Percentiles rank a stretch among this genome's conserved stretches.
Evolutionary conservation across 1,139 yeast genomes (phyloP).

Genomic region (Lodderomyces orthopsilosis): DNA sequence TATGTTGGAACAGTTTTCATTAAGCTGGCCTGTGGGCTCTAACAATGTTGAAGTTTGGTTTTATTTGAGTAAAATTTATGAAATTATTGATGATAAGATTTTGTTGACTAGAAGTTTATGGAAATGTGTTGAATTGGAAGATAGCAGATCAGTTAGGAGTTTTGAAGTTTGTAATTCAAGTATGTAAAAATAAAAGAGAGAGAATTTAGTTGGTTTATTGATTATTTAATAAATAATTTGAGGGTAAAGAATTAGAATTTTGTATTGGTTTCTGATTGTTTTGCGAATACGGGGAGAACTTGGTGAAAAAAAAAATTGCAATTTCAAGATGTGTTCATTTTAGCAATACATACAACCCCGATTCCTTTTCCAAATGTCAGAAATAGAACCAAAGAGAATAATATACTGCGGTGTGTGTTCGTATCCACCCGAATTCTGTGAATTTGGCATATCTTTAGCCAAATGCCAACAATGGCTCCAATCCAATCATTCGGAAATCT

Average conservation of each 20-base stretch:
- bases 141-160: constrained; percentile 59
- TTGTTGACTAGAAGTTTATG: constrained; percentile 56
- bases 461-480: constrained; percentile 85
- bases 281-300: background rate
- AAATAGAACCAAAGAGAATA: constrained; percentile 43
- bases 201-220: background rate
- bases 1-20: constrained; percentile 50
- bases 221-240: background rate
- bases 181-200: constrained; percentile 4
- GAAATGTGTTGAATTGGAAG: constrained; percentile 68
- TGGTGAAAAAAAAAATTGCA: background rate
- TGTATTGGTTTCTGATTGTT: no score
- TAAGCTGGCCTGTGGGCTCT: constrained; percentile 53
- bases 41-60: constrained; percentile 73
- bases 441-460: constrained; percentile 78
- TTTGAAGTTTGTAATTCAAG: constrained; percentile 25
- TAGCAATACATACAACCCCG: no score
- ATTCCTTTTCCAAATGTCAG: constrained; percentile 23
- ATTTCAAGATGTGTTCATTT: no score
- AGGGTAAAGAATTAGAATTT: background rate
- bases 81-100: constrained; percentile 53
- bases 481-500: constrained; percentile 56
- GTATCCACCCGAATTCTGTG: constrained; percentile 92
- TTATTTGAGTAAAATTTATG: constrained; percentile 65
- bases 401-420: constrained; percentile 82